A percentile compares a stretch with the other conserved stretches of the same genome.
phyloP scores from a whole-genome alignment of 2,329 filamentous ascomycete species.

The Lasiodiplodia citricola region DNA sequence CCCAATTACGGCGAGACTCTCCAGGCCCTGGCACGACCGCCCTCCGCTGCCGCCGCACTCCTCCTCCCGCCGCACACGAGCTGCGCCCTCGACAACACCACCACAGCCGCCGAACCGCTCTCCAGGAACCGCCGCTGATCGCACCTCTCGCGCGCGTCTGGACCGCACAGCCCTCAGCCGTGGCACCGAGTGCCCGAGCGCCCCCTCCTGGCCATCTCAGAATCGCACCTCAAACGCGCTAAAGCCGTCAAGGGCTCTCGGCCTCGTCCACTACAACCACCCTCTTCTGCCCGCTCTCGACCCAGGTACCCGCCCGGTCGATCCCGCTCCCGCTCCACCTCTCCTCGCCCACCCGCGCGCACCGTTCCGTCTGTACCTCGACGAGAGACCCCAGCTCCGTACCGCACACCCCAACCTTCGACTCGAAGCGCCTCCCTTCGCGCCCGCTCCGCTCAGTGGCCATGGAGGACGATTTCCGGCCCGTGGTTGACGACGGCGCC shows the following conservation, averaged over 20 bases:
- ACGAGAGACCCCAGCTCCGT: background rate
- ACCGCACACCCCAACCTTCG: background rate
- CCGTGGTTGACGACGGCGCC: conserved; percentile 19
- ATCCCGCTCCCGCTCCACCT: conserved; percentile 21
- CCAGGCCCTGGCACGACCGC: conserved; percentile 12
- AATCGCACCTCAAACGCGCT: conserved; percentile 22
- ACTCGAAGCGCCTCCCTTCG: background rate
- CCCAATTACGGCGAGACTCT: conserved; percentile 5
- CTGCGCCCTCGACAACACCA: background rate
- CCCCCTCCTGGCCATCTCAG: conserved; percentile 24
- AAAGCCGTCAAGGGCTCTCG: conserved; percentile 17
- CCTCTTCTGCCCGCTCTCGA: conserved; percentile 6
- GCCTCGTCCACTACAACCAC: conserved; percentile 18
- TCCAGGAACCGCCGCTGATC: background rate
- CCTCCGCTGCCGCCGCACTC: conserved; percentile 19
- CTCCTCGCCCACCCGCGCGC: background rate
- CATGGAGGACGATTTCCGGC: conserved; percentile 25
- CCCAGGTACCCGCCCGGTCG: conserved; percentile 15
- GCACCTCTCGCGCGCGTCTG: background rate
- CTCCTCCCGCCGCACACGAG: conserved; percentile 11
- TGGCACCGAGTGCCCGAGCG: conserved; percentile 22
- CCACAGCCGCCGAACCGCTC: background rate
- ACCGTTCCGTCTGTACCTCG: background rate
- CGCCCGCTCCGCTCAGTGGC: conserved; percentile 8
- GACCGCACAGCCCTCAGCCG: conserved; percentile 11